phyloP scores from a whole-genome alignment of 441 rosid species.

The Capsella rubella region DNA sequence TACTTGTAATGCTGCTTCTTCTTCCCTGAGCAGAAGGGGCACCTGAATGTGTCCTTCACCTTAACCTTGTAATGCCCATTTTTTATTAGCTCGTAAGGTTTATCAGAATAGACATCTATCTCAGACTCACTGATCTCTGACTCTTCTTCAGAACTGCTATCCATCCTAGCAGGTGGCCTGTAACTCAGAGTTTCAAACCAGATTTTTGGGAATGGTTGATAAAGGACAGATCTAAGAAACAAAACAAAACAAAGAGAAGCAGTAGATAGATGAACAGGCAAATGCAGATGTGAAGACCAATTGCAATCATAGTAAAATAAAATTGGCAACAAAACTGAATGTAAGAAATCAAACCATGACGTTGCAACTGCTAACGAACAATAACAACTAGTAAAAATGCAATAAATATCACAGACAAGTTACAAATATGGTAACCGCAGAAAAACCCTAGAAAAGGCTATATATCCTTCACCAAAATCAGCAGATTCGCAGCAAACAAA shows the following conservation, averaged over 20 bases:
- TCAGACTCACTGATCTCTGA: conserved; percentile 83
- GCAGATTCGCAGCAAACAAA: too few relatives aligned
- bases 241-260: background rate
- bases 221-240: conserved; percentile 1
- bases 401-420: too few relatives aligned
- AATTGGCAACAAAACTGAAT: too few relatives aligned
- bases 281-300: too few relatives aligned
- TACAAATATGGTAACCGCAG: too few relatives aligned
- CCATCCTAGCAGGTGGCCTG: conserved; percentile 53
- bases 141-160: conserved; percentile 63
- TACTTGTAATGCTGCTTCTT: conserved; percentile 82
- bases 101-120: conserved; percentile 58
- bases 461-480: too few relatives aligned
- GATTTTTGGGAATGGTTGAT: background rate
- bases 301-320: too few relatives aligned
- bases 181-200: conserved; percentile 9
- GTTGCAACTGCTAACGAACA: too few relatives aligned
- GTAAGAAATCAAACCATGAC: too few relatives aligned
- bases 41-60: conserved; percentile 65
- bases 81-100: conserved; percentile 62
- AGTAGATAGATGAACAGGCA: too few relatives aligned
- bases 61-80: conserved; percentile 63
- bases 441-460: too few relatives aligned
- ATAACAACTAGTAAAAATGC: too few relatives aligned
- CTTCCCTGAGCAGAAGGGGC: conserved; percentile 87